Evolutionary conservation across 192 early-diverging fungal genomes (phyloP), one percentile per base, ranked within the genome.

Genomic region (Linnemannia hyalina): DNA sequence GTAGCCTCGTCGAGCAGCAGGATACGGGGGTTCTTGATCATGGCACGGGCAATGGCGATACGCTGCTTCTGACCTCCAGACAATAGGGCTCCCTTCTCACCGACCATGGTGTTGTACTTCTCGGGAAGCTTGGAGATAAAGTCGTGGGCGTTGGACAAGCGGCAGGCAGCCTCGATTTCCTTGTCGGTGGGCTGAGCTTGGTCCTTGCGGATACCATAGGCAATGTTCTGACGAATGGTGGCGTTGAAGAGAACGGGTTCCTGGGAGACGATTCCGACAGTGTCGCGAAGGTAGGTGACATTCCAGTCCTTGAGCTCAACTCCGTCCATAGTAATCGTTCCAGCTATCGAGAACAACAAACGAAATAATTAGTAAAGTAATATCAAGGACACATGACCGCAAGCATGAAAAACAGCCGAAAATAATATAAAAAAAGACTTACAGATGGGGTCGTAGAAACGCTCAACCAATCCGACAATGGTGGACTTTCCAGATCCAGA

Each of bases 21-120:
- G 29, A 98, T 96, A 29, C 86, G 88, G 3, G 98, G 97, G 89
- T 98, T 95, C 86, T 96, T 96, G 74, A 98, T 91, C 76, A 99
- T 88, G 13, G 97, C 96, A 42, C 98, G 93, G 20, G 98, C 97
- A 93, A 99, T 98, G 63, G 97, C 97, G 76, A 98, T 96, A 77
- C 98, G 95, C 83, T 98, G 98, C 88, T 98, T 98, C 87, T 99
- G 98, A 22, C 98, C 98, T 73, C 97, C 98, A 35, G 95, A 96
- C 9, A 99, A 80, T 88, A 93, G 83, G 69, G 95, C 91, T 6
- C 94, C 95, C 68, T 92, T 89, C 88, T 98, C 97, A 72, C 98
- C 98, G 29, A 97, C 96, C 74, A 94, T 76, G 1, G 97, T 98
- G 82, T 98, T 94, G 90, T 98, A 97, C 46, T 94, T 93, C 23